These are phyloP conservation scores for Mortierella alpina DNA, from an alignment of 192 early-diverging fungal genomes.

Conservation along the genomic window DNA sequence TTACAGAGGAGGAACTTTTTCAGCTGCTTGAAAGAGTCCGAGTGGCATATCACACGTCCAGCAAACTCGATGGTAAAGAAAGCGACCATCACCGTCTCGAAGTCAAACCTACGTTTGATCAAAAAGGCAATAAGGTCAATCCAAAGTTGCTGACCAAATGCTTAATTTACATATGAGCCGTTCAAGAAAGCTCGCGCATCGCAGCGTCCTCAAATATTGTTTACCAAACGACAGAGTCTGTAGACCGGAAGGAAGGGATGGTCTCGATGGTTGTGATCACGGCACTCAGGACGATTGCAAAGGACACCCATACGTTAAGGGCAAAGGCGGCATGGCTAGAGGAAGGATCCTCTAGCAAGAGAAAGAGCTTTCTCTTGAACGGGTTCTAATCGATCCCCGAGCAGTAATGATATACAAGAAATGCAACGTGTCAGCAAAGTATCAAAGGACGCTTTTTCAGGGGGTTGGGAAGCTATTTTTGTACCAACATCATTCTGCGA, in stretches of 20 bases:
- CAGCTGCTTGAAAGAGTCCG: constrained; percentile 73
- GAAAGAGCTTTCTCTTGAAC: constrained; percentile 71
- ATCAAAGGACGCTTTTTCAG: not conserved
- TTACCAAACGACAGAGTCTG: constrained; percentile 66
- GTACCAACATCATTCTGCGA: not conserved
- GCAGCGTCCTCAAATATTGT: not conserved
- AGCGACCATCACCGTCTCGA: constrained; percentile 76
- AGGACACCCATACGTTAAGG: constrained; percentile 77
- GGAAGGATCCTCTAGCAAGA: constrained; percentile 84
- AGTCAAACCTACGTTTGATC: constrained; percentile 62
- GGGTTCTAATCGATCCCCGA: constrained; percentile 18
- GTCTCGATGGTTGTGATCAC: constrained; percentile 84
- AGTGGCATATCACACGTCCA: constrained; percentile 75
- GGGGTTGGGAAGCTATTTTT: constrained; percentile 7
- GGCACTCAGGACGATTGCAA: constrained; percentile 78
- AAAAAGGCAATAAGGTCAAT: not conserved
- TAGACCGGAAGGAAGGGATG: constrained; percentile 76
- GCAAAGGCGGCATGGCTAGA: constrained; percentile 76
- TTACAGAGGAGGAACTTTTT: constrained; percentile 64
- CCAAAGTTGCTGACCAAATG: not conserved
- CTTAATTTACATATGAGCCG: not conserved
- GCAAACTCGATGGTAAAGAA: constrained; percentile 83
- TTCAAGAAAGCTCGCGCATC: not conserved
- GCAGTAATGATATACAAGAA: not conserved
- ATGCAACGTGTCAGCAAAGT: constrained; percentile 6